Conservation (phyloP, 208 protist genomes). For the Phytomonas francai region DNA sequence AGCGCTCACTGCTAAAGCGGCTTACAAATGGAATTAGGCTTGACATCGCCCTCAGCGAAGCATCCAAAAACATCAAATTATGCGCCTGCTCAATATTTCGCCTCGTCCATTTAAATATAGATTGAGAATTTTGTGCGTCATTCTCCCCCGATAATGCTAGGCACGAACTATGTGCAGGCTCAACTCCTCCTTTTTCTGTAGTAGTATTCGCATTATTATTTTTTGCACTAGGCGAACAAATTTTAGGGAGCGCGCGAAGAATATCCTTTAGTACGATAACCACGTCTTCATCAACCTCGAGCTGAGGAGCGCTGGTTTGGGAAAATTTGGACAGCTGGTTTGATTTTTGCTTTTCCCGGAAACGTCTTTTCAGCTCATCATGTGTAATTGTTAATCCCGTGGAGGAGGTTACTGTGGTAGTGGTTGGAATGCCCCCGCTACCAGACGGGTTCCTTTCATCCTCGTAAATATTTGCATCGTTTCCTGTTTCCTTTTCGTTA, state of each 20-base stretch:
- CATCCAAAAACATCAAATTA: conserved; percentile 79
- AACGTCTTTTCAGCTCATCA: neutral
- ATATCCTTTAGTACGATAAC: conserved; percentile 64
- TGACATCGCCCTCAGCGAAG: conserved; percentile 59
- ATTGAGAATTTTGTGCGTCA: no score
- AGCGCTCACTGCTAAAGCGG: conserved; percentile 37
- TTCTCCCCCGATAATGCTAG: no score
- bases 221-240: conserved; percentile 1
- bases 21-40: conserved; percentile 60
- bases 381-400: neutral
- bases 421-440: no score
- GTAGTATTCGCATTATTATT: neutral
- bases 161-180: no score
- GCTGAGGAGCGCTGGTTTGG: neutral
- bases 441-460: no score
- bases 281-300: conserved; percentile 60
- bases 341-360: neutral
- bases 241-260: conserved; percentile 42
- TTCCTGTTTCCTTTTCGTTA: no score
- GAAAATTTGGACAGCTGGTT: no score
- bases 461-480: no score
- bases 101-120: conserved; percentile 28
- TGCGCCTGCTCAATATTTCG: conserved; percentile 42
- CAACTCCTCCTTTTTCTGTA: neutral
- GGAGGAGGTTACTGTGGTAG: neutral